Evolutionary conservation across 495 filamentous ascomycete genomes (phyloP).

Genomic region (Pyrenopolyporus hunteri): DNA sequence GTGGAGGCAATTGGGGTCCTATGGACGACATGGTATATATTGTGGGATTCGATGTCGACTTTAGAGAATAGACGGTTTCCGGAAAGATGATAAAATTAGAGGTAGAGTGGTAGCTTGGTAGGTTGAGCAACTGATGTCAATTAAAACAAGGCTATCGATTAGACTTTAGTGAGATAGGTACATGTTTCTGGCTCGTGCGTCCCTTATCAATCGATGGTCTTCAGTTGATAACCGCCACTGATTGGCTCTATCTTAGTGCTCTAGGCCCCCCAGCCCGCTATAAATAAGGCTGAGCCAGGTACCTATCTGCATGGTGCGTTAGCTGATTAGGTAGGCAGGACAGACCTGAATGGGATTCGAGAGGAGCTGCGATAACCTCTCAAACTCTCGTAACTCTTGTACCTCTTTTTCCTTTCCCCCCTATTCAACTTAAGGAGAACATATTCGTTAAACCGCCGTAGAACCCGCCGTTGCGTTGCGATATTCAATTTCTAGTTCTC

Average conservation of each 20-base stretch:
- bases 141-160: neutral
- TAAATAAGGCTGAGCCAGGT: constrained; percentile 36
- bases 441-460: neutral
- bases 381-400: constrained; percentile 3
- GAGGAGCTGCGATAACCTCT: constrained; percentile 24
- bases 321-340: constrained; percentile 2
- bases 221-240: neutral
- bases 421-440: neutral
- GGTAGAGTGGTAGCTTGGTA: neutral
- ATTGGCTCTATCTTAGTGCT: constrained; percentile 11
- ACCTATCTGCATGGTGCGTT: neutral
- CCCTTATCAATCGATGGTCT: constrained; percentile 8
- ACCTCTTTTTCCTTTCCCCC: neutral
- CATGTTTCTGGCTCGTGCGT: constrained; percentile 14
- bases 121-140: constrained; percentile 2
- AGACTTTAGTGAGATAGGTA: neutral
- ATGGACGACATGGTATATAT: constrained; percentile 52
- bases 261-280: constrained; percentile 8
- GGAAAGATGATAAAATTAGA: neutral
- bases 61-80: neutral
- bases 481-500: constrained; percentile 1
- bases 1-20: constrained; percentile 58
- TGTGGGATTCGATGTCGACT: neutral
- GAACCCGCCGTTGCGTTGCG: neutral
- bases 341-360: constrained; percentile 22